Percentiles rank a stretch among this genome's conserved stretches.
Evolutionary conservation across 257 asterid species (phyloP).

Genomic region (Nyctanthes arbortristis): DNA sequence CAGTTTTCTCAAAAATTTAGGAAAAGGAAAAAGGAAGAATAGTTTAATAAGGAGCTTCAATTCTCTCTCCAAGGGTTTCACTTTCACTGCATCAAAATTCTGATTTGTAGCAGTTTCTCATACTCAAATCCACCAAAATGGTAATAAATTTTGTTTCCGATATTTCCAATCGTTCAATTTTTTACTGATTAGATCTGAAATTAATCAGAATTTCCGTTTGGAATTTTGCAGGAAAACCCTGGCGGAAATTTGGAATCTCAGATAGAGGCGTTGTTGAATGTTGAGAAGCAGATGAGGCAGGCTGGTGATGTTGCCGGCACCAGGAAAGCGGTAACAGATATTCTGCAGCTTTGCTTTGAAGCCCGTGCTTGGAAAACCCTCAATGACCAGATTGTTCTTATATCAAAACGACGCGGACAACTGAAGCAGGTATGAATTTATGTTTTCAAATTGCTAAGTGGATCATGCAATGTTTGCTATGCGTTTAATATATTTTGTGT

Average conservation of each 20-base stretch:
- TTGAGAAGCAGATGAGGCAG: constrained; percentile 96
- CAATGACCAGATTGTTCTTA: constrained; percentile 80
- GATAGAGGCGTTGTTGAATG: constrained; percentile 74
- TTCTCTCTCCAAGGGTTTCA: too few relatives aligned
- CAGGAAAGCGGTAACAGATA: constrained; percentile 80
- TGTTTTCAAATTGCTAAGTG: neutral
- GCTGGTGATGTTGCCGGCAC: constrained; percentile 85
- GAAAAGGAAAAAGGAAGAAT: too few relatives aligned
- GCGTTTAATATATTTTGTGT: too few relatives aligned
- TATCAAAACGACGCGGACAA: constrained; percentile 97
- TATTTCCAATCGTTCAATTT: too few relatives aligned
- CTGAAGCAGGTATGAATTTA: constrained; percentile 69
- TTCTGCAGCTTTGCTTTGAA: constrained; percentile 89
- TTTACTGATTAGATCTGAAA: constrained; percentile 24
- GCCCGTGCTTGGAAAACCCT: constrained; percentile 89
- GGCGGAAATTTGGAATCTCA: constrained; percentile 66
- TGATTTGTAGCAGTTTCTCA: too few relatives aligned
- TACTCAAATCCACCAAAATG: too few relatives aligned
- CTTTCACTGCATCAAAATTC: too few relatives aligned
- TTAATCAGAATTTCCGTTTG: neutral
- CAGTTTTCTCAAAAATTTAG: too few relatives aligned
- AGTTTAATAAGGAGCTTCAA: too few relatives aligned
- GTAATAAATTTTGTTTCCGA: too few relatives aligned
- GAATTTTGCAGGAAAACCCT: constrained; percentile 58
- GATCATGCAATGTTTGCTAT: too few relatives aligned